Percentiles rank a stretch among this genome's conserved stretches.
Conservation (phyloP, 257 asterid species). For the Leptodermis oblonga region DNA sequence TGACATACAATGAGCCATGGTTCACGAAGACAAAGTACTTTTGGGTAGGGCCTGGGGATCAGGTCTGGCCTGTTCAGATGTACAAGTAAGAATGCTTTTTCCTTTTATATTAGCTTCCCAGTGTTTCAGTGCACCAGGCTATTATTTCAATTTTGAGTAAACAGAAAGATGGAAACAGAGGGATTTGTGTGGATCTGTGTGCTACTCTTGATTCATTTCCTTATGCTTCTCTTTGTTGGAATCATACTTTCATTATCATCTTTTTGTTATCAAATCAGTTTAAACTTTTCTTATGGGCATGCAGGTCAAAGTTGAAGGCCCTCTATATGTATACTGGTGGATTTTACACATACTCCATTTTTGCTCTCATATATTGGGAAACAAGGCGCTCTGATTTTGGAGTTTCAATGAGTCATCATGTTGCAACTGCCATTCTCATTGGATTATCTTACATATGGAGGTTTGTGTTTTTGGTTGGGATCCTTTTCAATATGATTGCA, state of each 20-base stretch:
- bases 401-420: constrained; percentile 87
- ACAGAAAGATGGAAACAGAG: too few relatives aligned
- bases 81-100: constrained; percentile 55
- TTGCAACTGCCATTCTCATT: constrained; percentile 70
- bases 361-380: constrained; percentile 91
- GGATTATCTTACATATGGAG: constrained; percentile 61
- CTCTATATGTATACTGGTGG: constrained; percentile 87
- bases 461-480: constrained; percentile 27
- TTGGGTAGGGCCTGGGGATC: constrained; percentile 89
- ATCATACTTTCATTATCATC: background rate
- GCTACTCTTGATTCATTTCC: background rate
- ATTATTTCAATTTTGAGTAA: background rate
- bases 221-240: constrained; percentile 4
- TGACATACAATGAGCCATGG: constrained; percentile 92
- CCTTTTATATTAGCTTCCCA: background rate
- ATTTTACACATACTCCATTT: constrained; percentile 79
- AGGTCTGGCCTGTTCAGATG: constrained; percentile 81
- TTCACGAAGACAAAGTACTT: constrained; percentile 64
- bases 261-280: background rate
- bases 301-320: constrained; percentile 86
- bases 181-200: background rate
- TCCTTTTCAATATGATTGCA: background rate
- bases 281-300: constrained; percentile 22
- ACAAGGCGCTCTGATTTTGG: constrained; percentile 92
- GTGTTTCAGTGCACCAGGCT: background rate